Percentiles rank a stretch among this genome's conserved stretches.
phyloP scores from a whole-genome alignment of 768 basidiomycete species.

The Tulasnella sp. region DNA sequence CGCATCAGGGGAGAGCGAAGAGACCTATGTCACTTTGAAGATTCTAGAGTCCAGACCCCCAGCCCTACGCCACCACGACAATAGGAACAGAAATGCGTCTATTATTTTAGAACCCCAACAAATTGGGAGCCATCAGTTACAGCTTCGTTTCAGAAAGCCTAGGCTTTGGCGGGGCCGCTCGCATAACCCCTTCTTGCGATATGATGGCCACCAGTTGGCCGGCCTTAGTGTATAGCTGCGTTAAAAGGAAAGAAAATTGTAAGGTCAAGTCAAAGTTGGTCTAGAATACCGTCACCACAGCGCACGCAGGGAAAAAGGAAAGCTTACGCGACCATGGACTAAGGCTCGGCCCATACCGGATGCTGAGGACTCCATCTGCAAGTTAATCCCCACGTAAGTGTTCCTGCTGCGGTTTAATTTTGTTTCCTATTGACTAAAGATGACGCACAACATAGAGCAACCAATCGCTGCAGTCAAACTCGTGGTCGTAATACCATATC shows the following conservation, averaged over 20 bases:
- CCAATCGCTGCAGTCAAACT: constrained; percentile 72
- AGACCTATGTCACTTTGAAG: too few species aligned
- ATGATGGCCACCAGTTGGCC: constrained; percentile 64
- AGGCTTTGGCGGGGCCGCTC: constrained; percentile 14
- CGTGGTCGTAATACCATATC: constrained; percentile 64
- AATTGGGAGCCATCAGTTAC: not conserved
- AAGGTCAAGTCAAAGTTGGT: not conserved
- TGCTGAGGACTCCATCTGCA: constrained; percentile 51
- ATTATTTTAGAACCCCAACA: not conserved
- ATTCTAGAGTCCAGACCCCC: too few species aligned
- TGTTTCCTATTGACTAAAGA: constrained; percentile 6
- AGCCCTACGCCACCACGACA: too few species aligned
- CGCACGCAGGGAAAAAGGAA: not conserved
- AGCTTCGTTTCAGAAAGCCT: not conserved
- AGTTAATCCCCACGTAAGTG: too few species aligned
- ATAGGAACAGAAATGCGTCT: not conserved
- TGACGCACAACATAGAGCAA: constrained; percentile 57
- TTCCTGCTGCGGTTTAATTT: too few species aligned
- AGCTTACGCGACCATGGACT: constrained; percentile 55
- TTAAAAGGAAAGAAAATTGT: not conserved
- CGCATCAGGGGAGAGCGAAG: too few species aligned
- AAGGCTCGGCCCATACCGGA: constrained; percentile 56
- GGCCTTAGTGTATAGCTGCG: constrained; percentile 53
- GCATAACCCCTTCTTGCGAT: constrained; percentile 57
- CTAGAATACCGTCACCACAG: not conserved